Conservation (phyloP, 2,329 filamentous ascomycete genomes). For the Hawksworthiomyces lignivorus region DNA sequence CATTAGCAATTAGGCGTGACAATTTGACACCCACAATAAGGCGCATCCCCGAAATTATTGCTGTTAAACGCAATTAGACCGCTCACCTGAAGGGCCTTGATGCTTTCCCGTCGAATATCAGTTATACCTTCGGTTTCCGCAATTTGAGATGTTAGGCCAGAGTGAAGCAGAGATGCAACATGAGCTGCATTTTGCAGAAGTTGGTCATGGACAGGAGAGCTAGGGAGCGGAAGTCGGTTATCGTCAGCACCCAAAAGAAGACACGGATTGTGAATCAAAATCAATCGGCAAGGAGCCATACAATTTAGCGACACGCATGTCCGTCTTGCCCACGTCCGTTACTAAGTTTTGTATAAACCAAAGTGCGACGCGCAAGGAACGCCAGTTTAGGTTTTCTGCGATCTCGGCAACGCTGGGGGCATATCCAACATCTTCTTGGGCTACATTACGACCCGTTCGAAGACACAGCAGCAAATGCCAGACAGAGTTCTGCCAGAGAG, state of each 20-base stretch:
- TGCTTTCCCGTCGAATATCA: slow-evolving; percentile 43
- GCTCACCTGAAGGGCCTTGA: slow-evolving; percentile 57
- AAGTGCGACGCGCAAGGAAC: slow-evolving; percentile 49
- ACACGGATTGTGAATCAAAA: too few species aligned
- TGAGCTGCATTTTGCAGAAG: slow-evolving; percentile 45
- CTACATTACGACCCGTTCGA: slow-evolving; percentile 34
- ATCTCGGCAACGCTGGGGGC: slow-evolving; percentile 36
- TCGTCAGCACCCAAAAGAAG: too few species aligned
- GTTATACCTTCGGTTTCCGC: slow-evolving; percentile 8
- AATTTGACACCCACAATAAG: too few species aligned
- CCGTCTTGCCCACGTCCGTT: slow-evolving; percentile 61
- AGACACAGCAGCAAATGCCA: slow-evolving; percentile 56
- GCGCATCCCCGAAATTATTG: too few species aligned
- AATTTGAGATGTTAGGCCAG: slow-evolving; percentile 9
- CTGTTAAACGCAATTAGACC: too few species aligned
- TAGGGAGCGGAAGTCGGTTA: too few species aligned
- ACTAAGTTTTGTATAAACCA: slow-evolving; percentile 59
- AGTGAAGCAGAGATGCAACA: slow-evolving; percentile 38
- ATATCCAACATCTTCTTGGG: slow-evolving; percentile 40
- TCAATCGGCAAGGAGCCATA: too few species aligned
- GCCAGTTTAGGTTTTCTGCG: slow-evolving; percentile 36
- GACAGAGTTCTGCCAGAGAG: slow-evolving; percentile 58
- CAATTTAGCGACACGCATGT: slow-evolving; percentile 52
- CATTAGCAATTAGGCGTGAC: too few species aligned
- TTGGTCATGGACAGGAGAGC: slow-evolving; percentile 37